Evolutionary conservation across 768 basidiomycete genomes (phyloP).

Genomic region (Russula abietina): DNA sequence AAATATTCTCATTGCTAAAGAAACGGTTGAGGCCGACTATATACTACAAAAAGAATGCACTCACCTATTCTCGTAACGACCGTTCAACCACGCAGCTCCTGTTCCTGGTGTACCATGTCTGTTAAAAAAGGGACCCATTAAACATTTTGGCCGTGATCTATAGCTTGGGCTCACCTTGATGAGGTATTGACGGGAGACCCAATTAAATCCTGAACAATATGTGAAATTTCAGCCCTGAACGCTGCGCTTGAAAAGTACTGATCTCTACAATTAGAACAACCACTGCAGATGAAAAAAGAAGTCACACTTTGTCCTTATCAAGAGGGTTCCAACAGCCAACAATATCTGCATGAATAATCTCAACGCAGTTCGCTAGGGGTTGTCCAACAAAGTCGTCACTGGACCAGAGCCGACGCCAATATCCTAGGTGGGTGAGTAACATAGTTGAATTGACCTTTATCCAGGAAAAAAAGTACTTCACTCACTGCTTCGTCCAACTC

Average conservation of each 20-base stretch:
- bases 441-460: background rate
- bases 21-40: background rate
- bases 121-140: background rate
- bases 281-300: background rate
- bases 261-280: background rate
- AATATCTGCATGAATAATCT: too few species aligned
- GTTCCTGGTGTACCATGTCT: background rate
- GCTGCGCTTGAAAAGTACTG: background rate
- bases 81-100: background rate
- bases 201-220: background rate
- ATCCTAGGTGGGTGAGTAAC: background rate
- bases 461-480: background rate
- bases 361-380: too few species aligned
- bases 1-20: background rate
- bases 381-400: too few species aligned
- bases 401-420: too few species aligned
- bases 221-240: constrained; percentile 1
- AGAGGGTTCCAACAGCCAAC: too few species aligned
- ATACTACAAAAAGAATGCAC: too few species aligned
- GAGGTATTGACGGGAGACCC: background rate
- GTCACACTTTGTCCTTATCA: background rate
- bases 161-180: background rate
- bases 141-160: background rate
- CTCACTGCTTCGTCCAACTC: constrained; percentile 14
- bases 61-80: background rate